Evolutionary conservation across 495 filamentous ascomycete genomes (phyloP), one percentile per base, ranked within the genome.

Genomic region (Penicillium bovifimosum): DNA sequence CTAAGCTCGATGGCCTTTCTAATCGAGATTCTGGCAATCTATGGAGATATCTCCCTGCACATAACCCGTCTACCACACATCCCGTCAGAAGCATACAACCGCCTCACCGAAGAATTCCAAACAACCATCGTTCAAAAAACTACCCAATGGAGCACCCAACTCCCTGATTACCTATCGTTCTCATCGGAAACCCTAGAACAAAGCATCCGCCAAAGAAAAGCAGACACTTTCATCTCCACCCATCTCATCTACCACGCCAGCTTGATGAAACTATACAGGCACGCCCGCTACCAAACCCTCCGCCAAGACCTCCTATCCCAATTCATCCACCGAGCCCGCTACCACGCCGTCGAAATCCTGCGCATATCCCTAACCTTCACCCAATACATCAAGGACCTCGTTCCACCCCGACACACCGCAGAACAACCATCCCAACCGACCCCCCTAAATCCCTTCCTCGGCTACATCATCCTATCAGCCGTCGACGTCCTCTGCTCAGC

Each of bases 161-260:
- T 86, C 28, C 69, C 78, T 56, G 57, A 77, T 49, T 49, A 72
- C 47, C 50, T 80, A 24, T 49, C 54, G 13, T 84, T 78, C 58
- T 76, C 74, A 11, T 55, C 68, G 0, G 56, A 72, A 43, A 85
- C 83, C 49, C 62, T 85, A 31, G 73, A 78, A 16, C 60, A 62
- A 41, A 76, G 68, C 28, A 73, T 76, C 29, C 60, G 66, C 6
- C 59, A 66, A 5, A 74, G 73, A n/a, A 74, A 75, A 56, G 64
- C 71, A 1, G 78, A 77, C 7, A 69, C 76, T 0, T 83, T 82
- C 54, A 64, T 86, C 43, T 72, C 74, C 0, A 77, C 84, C 54
- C 84, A 87, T 57, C 60, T 84, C 24, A 64, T 86, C 20, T 83
- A 84, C 62, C 80, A 86, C 61, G 71, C 76, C 20, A 77, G 79